Base-by-base conservation (phyloP, 2,329 filamentous ascomycete species). In the Cadophora sp. region DNA sequence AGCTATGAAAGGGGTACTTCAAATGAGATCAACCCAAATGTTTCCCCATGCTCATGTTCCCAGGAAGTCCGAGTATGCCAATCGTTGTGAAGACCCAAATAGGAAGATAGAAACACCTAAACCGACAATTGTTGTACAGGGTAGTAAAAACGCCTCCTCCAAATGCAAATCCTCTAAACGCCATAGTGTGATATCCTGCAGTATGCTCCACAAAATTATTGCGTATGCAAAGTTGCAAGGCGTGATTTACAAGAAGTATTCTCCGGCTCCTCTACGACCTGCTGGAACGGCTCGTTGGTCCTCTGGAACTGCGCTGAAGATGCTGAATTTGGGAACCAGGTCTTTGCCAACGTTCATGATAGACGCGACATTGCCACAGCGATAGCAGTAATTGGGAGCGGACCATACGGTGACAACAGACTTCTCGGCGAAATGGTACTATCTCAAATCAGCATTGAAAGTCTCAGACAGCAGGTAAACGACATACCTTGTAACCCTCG, bases 361-460 rank as follows among this genome's bases (percentile, higher is more conserved):
- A 5, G 87, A 89, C 24, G 89, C 89, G 69, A 92, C 83, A 68
- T 84, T 88, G 61, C 81, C 81, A 68, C 81, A 83, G 58, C 81
- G 79, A 71, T 83, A 83, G 73, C 81, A 83, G 74, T 83, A 83
- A 69, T 83, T 83, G 19, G 81, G 81, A 26, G 81, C 81, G 27
- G 80, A 82, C 86, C 89, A 92, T 27, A 92, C 89, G 1, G 89
- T 92, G 22, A 97, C 94, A 51, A 97, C 94, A 14, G 97, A 97
- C 81, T 96, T 95, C 79, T 97, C 92, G 64, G 91, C 87, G 81
- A 98, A 98, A 79, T 98, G 95, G 79, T 97, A 98, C 88, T 93
- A 66, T 40, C 62, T 7, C 37, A 31, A 34, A 70, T 82, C 74
- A 82, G 77, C 22, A 70, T 65, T 65, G 16, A 65, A 62, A 37